Conservation (phyloP, 805 yeast genomes). For the Candida vartiovaarae region DNA sequence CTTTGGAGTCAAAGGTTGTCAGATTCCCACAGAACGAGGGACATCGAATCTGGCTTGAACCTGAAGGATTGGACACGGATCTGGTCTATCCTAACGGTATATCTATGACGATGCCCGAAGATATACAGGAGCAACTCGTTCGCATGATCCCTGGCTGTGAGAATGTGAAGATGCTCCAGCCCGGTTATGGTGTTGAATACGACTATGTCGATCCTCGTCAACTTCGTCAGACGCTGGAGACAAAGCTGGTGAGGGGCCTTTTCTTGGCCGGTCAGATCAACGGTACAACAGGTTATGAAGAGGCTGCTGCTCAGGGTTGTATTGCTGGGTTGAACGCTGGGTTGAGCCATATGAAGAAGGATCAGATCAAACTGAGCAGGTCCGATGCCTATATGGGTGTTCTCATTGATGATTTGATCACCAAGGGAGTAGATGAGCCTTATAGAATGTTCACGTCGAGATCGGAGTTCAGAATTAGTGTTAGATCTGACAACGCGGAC, state of each 20-base stretch:
- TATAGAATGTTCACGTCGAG: conserved; percentile 97
- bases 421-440: conserved; percentile 95
- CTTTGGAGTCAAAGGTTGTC: conserved; percentile 82
- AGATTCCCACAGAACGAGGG: conserved; percentile 68
- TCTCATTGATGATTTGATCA: conserved; percentile 84
- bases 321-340: conserved; percentile 97
- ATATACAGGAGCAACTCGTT: conserved; percentile 72
- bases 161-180: conserved; percentile 81
- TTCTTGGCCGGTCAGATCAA: conserved; percentile 95
- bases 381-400: conserved; percentile 91
- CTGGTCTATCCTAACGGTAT: conserved; percentile 96
- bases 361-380: conserved; percentile 53
- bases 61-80: conserved; percentile 85
- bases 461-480: conserved; percentile 85
- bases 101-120: conserved; percentile 93
- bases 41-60: conserved; percentile 92
- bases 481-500: conserved; percentile 94
- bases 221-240: conserved; percentile 67
- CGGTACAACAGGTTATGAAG: conserved; percentile 99
- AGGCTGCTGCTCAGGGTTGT: conserved; percentile 95
- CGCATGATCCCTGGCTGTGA: conserved; percentile 82
- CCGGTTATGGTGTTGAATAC: conserved; percentile 99
- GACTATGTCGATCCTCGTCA: conserved; percentile 95
- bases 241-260: conserved; percentile 70
- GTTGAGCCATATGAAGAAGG: conserved; percentile 33